Evolutionary conservation across 2,329 filamentous ascomycete genomes (phyloP).

Genomic region (Cryphonectria naterciae): DNA sequence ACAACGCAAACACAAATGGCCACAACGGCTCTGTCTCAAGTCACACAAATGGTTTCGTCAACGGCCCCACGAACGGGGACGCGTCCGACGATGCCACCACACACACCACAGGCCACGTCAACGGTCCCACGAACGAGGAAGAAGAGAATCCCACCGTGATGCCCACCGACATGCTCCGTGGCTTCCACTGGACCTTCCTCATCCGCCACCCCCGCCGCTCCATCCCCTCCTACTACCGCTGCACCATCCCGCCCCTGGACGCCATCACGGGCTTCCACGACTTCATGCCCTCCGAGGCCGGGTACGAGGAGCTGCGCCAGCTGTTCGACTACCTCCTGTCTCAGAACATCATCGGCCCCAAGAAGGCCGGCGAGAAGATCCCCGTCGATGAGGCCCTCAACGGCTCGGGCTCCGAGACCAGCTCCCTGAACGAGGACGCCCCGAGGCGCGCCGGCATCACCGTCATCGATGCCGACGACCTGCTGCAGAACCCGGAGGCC

Average conservation of each 20-base stretch:
- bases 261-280: conserved; percentile 81
- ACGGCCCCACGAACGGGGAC: conserved; percentile 33
- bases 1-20: conserved; percentile 10
- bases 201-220: conserved; percentile 93
- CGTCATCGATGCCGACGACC: conserved; percentile 90
- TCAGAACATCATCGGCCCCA: conserved; percentile 71
- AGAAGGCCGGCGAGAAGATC: conserved; percentile 52
- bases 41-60: conserved; percentile 37
- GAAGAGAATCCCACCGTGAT: conserved; percentile 83
- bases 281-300: conserved; percentile 87
- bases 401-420: conserved; percentile 18
- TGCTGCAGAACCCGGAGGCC: conserved; percentile 80
- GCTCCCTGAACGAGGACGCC: conserved; percentile 9
- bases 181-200: conserved; percentile 94
- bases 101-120: conserved; percentile 34
- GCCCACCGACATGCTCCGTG: conserved; percentile 71
- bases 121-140: conserved; percentile 50
- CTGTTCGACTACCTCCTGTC: conserved; percentile 83
- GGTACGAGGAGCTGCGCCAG: conserved; percentile 84
- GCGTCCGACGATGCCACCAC: conserved; percentile 34
- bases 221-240: conserved; percentile 93
- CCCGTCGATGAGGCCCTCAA: conserved; percentile 33
- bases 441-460: conserved; percentile 58
- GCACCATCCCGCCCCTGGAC: conserved; percentile 85
- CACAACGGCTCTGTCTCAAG: conserved; percentile 29